Base-by-base conservation (phyloP, 352 stramenopile genomes). In the Thalassiosira livingstoniorum region DNA sequence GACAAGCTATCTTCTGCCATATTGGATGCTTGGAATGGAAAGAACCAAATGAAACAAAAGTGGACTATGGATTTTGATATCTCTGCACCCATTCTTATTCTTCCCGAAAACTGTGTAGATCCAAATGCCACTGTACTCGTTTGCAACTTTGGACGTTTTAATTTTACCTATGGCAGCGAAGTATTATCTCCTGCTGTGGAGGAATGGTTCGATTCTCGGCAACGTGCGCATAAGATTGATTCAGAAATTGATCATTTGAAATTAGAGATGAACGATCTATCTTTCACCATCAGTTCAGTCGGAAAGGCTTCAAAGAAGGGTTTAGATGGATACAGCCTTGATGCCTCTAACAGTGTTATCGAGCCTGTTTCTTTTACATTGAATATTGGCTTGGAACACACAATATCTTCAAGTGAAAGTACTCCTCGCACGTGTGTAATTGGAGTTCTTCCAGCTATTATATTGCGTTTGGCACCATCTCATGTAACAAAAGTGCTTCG, bases 41-140 rank as follows among this genome's bases (percentile, higher is more conserved):
- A 94, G 69, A 90, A 90, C 43, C 60, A 90, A 69, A 79, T 83
- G 21, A 91, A 92, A 58, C 82, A 86, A 64, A 67, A 82, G 11
- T 93, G 89, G 91, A 91, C 73, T 31, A 85, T 94, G 45, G 85
- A 94, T 77, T 78, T 91, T 42, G 87, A 94, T 71, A 88, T 94
- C n/a, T 87, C 87, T 31, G 90, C 91, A 29, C 91, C 91, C 0
- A 87, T 94, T 43, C 57, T 94, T 25, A 76, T 95, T 25, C 62
- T 95, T 60, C 91, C 90, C n/a, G 82, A 94, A 66, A 92, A 80
- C 42, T 95, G 90, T 61, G 85, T 80, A 39, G 76, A 93, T 68
- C 58, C 80, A 23, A 37, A 58, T 64, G 78, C 88, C 13, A 90
- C 76, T 39, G 76, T 92, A 0, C 64, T 95, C 15, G 85, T 94